Evolutionary conservation across 345 rosid genomes (phyloP).

Genomic region (Salix brachista): DNA sequence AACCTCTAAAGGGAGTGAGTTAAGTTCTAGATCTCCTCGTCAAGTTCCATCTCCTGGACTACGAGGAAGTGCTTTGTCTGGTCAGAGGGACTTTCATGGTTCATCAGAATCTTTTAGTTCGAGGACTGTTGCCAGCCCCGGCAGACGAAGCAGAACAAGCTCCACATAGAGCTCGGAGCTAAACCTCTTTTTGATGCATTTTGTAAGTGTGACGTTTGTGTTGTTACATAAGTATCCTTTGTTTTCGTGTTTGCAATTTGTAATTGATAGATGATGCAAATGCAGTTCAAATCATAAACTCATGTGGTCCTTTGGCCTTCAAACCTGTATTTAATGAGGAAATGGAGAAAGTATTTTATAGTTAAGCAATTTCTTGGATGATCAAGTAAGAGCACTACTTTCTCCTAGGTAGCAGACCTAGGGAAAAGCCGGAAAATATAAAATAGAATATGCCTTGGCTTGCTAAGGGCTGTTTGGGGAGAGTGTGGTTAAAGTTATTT

Average conservation of each 20-base stretch:
- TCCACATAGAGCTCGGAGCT: constrained; percentile 17
- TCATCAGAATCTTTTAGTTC: constrained; percentile 25
- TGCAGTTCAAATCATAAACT: too few relatives aligned
- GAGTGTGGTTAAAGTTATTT: too few relatives aligned
- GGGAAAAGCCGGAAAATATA: too few relatives aligned
- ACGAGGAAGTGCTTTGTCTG: constrained; percentile 10
- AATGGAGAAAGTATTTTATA: too few relatives aligned
- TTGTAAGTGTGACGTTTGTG: constrained; percentile 20
- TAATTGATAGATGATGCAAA: neutral
- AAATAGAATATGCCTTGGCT: too few relatives aligned
- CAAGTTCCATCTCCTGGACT: constrained; percentile 31
- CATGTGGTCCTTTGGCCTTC: neutral
- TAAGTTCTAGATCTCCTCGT: constrained; percentile 35
- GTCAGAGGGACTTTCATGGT: constrained; percentile 35
- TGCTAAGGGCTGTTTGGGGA: too few relatives aligned
- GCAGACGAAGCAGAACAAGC: constrained; percentile 56
- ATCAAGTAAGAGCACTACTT: too few relatives aligned
- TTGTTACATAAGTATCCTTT: neutral
- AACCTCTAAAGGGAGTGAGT: constrained; percentile 34
- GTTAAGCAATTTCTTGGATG: too few relatives aligned
- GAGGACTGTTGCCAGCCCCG: constrained; percentile 35
- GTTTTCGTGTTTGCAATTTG: neutral
- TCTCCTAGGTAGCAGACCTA: too few relatives aligned
- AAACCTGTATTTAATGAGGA: too few relatives aligned
- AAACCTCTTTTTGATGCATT: constrained; percentile 3